Base-by-base conservation (phyloP, 805 yeast species). In the Metschnikowia hibisci region DNA sequence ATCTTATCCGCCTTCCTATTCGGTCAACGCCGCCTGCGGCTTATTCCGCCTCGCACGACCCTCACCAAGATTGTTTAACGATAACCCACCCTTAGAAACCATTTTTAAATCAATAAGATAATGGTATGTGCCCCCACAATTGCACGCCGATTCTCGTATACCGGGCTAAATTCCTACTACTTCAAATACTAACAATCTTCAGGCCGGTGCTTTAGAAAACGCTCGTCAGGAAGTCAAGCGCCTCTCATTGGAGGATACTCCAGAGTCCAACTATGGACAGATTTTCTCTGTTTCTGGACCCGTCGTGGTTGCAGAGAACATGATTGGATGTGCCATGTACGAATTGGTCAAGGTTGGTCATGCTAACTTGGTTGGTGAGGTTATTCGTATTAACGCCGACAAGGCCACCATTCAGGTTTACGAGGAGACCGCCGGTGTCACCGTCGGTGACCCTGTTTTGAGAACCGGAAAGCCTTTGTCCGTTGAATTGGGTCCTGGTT, bases 241-340 rank as follows among this genome's bases (percentile, higher is more conserved):
- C 62, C 81, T 89, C 58, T 81, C 93, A 28, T 69, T 91, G 51
- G 91, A 87, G 58, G 74, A 67, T 52, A 73, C 72, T 42, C 75
- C 70, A 26, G 97, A 91, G 67, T 76, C 84, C 43, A 82, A 82
- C 53, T 87, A 87, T 66, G 99, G 96, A 44, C 82, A 77, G 54
- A 86, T 93, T 58, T 90, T 81, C 72, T 88, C 97, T 26, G 97
- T 93, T 39, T 90, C 98, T 15, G 99, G 99, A 60, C 98, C 99
- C 22, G 99, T 93, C 57, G 85, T 93, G 42, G 83, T 93, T 38
- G 99, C 99, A 39, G 98, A 93, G 70, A 85, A 93, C 74, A 89
- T 93, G 98, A 87, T 90, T 70, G 99, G 99, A 51, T 88, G 97
- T 80, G 97, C 98, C 58, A 93, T 93, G 99, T 91, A 93, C 78